A percentile compares a stretch with the other conserved stretches of the same genome.
These are phyloP conservation scores for Rhizopus sp. DNA, from an alignment of 371 early-diverging fungal genomes.

Conservation along the genomic window DNA sequence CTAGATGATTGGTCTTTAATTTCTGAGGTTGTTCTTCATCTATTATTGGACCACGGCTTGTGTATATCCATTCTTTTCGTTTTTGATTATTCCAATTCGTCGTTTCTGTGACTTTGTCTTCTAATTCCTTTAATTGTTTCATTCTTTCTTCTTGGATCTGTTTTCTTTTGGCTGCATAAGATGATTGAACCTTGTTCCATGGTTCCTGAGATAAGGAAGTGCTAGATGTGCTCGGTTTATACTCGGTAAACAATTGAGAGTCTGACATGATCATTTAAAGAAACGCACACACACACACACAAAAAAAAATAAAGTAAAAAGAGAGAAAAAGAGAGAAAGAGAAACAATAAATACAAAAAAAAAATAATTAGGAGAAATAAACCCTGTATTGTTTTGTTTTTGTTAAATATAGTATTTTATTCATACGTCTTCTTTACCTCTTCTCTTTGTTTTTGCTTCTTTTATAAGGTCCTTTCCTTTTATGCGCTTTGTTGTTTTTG, in stretches of 20 bases:
- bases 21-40: conserved; percentile 16
- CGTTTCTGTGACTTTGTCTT: conserved; percentile 40
- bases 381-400: neutral
- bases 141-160: conserved; percentile 39
- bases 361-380: neutral
- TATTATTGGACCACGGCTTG: conserved; percentile 13
- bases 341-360: neutral
- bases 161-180: conserved; percentile 30
- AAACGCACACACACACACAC: neutral
- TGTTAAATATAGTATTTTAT: no score
- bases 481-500: no score
- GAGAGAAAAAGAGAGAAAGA: neutral
- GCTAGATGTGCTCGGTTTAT: conserved; percentile 13
- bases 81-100: conserved; percentile 33
- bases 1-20: conserved; percentile 24
- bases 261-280: neutral
- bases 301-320: neutral
- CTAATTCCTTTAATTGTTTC: conserved; percentile 45
- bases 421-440: no score
- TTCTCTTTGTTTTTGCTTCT: no score
- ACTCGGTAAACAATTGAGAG: conserved; percentile 2
- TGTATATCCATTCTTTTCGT: conserved; percentile 27
- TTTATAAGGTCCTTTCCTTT: no score
- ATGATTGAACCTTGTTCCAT: conserved; percentile 30
- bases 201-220: conserved; percentile 25